Evolutionary conservation across 2,329 filamentous ascomycete genomes (phyloP), one percentile per base, ranked within the genome.

Genomic region (Amesomyces nigricolor): DNA sequence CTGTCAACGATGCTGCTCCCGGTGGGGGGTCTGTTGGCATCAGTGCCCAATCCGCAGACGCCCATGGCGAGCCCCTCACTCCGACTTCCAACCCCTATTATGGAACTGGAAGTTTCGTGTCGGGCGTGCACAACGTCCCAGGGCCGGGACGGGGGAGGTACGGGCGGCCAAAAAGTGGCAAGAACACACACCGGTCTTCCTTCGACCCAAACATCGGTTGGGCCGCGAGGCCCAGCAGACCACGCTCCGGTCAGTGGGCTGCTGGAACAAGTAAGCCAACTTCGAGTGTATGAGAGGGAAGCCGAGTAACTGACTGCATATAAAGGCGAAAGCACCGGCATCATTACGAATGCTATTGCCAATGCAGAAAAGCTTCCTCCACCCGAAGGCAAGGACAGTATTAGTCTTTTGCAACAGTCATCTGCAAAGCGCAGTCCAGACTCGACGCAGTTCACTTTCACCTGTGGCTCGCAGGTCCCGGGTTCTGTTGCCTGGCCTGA

Each of bases 391-490:
- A 85, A 90, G 67, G 88, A 92, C 67, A 94, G 90, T 70, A 78
- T 86, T 60, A 92, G 87, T 69, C 78, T 91, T 57, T 73, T 95
- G 47, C 85, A 89, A 55, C 87, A 89, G 67, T 83, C 87, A 69
- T 66, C 67, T 16, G 71, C 77, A 56, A 86, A 82, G 64, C 68
- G 80, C 4, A 83, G 80, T 37, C 83, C 88, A 4, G 82, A 86
- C 5, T 89, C 91, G 54, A 87, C 88, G 0, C 90, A 96, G 64
- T 99, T 99, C 69, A 99, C 94, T 9, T 99, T 99, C 68, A 95
- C 90, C 11, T 96, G 91, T 71, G 89, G 95, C 65, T 92, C 91
- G 1, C 90, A 94, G 67, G 89, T 91, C 38, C 86, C 89, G 1
- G 89, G 87, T 57, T 84, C 87, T 54, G 81, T 90, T 68, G 83